Evolutionary conservation across 2,329 filamentous ascomycete species (phyloP), one percentile per base, ranked within the genome.

Genomic region (Fusarium oligoseptatum): DNA sequence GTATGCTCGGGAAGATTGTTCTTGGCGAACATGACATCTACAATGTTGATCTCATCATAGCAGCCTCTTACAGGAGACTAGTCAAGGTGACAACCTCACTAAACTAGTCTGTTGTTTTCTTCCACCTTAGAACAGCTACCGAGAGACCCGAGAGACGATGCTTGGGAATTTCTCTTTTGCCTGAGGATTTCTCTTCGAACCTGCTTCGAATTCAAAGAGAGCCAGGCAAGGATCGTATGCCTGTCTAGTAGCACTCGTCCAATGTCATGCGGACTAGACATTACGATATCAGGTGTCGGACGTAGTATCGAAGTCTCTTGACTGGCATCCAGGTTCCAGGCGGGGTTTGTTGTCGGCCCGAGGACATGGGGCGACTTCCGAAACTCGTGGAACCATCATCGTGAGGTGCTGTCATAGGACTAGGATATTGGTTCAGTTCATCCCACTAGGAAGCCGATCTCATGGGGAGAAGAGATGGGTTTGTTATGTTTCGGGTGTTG

Each of bases 1-100:
- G 73, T 71, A 73, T 37, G 39, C 20, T 71, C 22, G 63, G 50
- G 24, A 61, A 57, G 36, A 67, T 41, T 60, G 14, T 29, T 15
- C 73, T 75, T 75, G 67, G 70, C 73, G 39, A 70, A 9, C 20
- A 65, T 22, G 61, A 34, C 62, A 55, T 73, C 64, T 24, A 58
- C 39, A 32, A 20, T 20, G 27, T 36, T 48, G 10, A 14, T 27
- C 24, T 37, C 6, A 17, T 27, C 43, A 48, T 36, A 8, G 43
- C 20, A 45, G 20, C 43, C 43, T 24, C 43, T 45, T 15, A 45
- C 43, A 45, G 43, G 20, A 45, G 43, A 45, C 43, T 22, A 24
- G 43, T 45, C 43, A 45, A 45, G 43, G 20, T 45, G 43, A 45
- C 43, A 24, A 45, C 43, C 43, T 24, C 12, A 7, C 43, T 24